Evolutionary conservation across 2,329 filamentous ascomycete genomes (phyloP).

Genomic region (Microcyclosporella mali): DNA sequence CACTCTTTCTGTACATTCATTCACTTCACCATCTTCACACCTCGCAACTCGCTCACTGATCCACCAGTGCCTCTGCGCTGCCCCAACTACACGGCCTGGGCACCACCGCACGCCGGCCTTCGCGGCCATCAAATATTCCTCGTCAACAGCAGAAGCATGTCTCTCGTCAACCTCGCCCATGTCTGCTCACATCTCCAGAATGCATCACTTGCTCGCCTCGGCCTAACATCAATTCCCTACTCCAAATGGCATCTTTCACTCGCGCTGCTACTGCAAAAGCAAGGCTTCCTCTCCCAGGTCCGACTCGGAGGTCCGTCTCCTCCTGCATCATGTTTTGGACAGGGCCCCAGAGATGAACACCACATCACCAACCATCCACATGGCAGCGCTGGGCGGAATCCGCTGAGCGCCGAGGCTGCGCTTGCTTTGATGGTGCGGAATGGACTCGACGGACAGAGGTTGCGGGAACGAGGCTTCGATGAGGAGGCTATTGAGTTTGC

Average conservation of each 20-base stretch:
- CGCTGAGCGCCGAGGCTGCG: slow-evolving; percentile 23
- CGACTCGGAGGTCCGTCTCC: slow-evolving; percentile 63
- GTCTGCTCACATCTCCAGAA: slow-evolving; percentile 91
- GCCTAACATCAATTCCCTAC: slow-evolving; percentile 74
- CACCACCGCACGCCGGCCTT: slow-evolving; percentile 2
- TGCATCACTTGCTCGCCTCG: slow-evolving; percentile 74
- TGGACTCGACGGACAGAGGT: slow-evolving; percentile 11
- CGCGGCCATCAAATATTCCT: slow-evolving; percentile 7
- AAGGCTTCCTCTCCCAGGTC: slow-evolving; percentile 75
- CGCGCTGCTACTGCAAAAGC: slow-evolving; percentile 69
- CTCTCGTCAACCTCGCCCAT: slow-evolving; percentile 67
- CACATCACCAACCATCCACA: slow-evolving; percentile 25
- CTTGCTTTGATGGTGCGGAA: slow-evolving; percentile 22
- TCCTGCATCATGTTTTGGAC: slow-evolving; percentile 35
- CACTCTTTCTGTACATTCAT: not conserved
- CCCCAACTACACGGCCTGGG: not conserved
- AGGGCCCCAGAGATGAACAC: slow-evolving; percentile 25
- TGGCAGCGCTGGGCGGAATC: slow-evolving; percentile 18
- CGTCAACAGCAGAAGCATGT: slow-evolving; percentile 47
- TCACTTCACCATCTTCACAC: not conserved
- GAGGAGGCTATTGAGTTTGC: slow-evolving; percentile 25
- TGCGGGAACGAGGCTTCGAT: slow-evolving; percentile 18
- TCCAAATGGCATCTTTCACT: slow-evolving; percentile 74
- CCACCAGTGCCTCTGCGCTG: not conserved
- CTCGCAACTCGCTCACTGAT: not conserved